Evolutionary conservation across 2,329 filamentous ascomycete genomes (phyloP), one percentile per base, ranked within the genome.

Genomic region (Didymella pomorum): DNA sequence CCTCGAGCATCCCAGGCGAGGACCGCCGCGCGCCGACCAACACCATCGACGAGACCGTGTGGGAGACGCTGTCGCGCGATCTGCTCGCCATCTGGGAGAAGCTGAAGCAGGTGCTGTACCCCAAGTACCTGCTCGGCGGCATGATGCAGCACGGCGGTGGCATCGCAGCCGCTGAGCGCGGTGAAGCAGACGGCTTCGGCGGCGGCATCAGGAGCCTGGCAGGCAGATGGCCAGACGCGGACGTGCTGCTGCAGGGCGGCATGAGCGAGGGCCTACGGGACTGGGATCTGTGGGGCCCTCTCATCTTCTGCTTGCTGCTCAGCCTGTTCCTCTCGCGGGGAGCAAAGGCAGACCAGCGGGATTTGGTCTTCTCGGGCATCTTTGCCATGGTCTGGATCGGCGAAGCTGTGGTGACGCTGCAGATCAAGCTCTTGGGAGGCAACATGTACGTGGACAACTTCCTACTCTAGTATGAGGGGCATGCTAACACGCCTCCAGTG

Each of bases 301-400:
- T 99, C 56, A 88, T 99, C 65, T 99, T 99, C 81, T 97, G 94
- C 71, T 81, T 99, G 66, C 81, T 96, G 58, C 82, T 99, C 58
- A 94, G 92, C 67, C 84, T 97, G 78, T 87, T 99, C 69, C 82
- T 99, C 58, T 96, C 93, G 67, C 86, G 96, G 74, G 87, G 90
- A 62, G 92, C 92, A 14, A 85, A 88, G 67, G 83, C 85, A 1
- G 86, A 92, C 46, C 95, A 99, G 81, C 91, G 89, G 72, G 92
- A 93, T 61, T 80, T 91, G 39, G 93, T 98, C 26, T 99, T 99
- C 77, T 96, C 92, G 33, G 95, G 95, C 4, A 93, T 99, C 44
- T 99, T 99, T 79, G 92, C 93, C 46, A 91, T 96, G 79, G 89
- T 99, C 52, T 99, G 95, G 95, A 88, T 99, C 58, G 95, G 93